phyloP scores from a whole-genome alignment of 2,329 filamentous ascomycete species.

The Amauroascus verrucosus region DNA sequence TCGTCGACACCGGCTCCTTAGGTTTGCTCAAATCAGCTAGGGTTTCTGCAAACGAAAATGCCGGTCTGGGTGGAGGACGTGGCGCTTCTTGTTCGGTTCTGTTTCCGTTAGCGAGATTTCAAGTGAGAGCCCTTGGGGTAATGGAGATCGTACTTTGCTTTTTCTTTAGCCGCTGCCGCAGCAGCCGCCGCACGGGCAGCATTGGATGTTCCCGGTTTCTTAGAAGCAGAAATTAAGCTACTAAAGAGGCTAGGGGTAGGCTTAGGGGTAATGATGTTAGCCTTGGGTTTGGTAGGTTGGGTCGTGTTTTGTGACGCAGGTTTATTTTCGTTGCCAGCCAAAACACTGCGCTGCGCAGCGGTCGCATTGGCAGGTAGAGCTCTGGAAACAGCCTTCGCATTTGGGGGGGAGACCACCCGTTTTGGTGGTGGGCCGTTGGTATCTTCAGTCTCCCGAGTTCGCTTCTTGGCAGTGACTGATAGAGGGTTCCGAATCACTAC shows the following conservation, averaged over 20 bases:
- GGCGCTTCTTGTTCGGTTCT: slow-evolving; percentile 25
- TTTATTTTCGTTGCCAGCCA: slow-evolving; percentile 13
- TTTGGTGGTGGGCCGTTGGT: slow-evolving; percentile 31
- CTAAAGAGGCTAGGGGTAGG: slow-evolving; percentile 37
- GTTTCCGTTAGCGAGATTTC: background rate
- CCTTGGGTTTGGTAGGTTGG: slow-evolving; percentile 28
- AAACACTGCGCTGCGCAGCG: background rate
- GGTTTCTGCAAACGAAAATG: slow-evolving; percentile 41
- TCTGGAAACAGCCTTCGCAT: slow-evolving; percentile 27
- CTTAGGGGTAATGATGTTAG: slow-evolving; percentile 34
- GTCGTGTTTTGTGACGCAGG: slow-evolving; percentile 18
- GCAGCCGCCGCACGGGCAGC: slow-evolving; percentile 39
- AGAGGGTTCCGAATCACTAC: slow-evolving; percentile 11
- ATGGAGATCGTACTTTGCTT: slow-evolving; percentile 23
- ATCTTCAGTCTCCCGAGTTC: slow-evolving; percentile 31
- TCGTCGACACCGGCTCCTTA: slow-evolving; percentile 44
- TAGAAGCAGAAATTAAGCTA: slow-evolving; percentile 40
- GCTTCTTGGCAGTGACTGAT: slow-evolving; percentile 28
- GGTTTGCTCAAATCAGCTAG: slow-evolving; percentile 46
- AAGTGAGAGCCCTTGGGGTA: slow-evolving; percentile 14
- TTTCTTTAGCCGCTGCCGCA: slow-evolving; percentile 29
- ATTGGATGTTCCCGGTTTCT: slow-evolving; percentile 42
- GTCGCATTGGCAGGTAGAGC: slow-evolving; percentile 9
- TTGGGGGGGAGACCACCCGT: slow-evolving; percentile 28
- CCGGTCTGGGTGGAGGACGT: slow-evolving; percentile 28